These are phyloP conservation scores for Penicillium taxi DNA, from an alignment of 495 filamentous ascomycete genomes.

Conservation along the genomic window DNA sequence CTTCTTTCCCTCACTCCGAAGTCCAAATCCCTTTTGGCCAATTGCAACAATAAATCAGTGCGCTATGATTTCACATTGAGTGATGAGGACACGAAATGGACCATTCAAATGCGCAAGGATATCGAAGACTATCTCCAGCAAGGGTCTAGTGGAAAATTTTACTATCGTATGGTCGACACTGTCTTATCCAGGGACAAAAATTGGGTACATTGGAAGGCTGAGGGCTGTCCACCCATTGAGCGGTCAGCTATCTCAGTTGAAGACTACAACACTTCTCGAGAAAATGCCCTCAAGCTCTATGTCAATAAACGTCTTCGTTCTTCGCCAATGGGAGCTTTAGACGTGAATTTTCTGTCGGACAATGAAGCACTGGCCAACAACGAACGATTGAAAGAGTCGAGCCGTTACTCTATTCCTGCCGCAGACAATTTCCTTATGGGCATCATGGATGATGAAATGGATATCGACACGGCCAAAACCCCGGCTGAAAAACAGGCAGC, in stretches of 20 bases:
- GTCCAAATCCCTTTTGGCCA: constrained; percentile 66
- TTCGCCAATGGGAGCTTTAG: constrained; percentile 60
- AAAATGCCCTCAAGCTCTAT: constrained; percentile 53
- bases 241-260: constrained; percentile 55
- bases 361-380: constrained; percentile 43
- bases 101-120: constrained; percentile 54
- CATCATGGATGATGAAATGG: constrained; percentile 65
- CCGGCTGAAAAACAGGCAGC: constrained; percentile 62
- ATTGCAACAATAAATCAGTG: constrained; percentile 76
- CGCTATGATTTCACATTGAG: constrained; percentile 67
- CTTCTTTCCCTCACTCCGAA: constrained; percentile 78
- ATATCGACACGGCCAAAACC: constrained; percentile 69
- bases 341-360: constrained; percentile 70
- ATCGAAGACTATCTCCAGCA: constrained; percentile 76
- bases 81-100: constrained; percentile 86
- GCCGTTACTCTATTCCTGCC: constrained; percentile 45
- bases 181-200: constrained; percentile 93
- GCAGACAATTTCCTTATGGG: constrained; percentile 50
- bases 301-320: constrained; percentile 57
- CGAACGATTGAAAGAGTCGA: constrained; percentile 50
- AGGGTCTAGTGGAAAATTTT: constrained; percentile 67
- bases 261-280: constrained; percentile 59
- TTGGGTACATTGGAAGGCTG: constrained; percentile 96
- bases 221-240: constrained; percentile 82
- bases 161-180: constrained; percentile 92